phyloP scores from a whole-genome alignment of 2,329 filamentous ascomycete species.

The Pseudogymnoascus sp. region DNA sequence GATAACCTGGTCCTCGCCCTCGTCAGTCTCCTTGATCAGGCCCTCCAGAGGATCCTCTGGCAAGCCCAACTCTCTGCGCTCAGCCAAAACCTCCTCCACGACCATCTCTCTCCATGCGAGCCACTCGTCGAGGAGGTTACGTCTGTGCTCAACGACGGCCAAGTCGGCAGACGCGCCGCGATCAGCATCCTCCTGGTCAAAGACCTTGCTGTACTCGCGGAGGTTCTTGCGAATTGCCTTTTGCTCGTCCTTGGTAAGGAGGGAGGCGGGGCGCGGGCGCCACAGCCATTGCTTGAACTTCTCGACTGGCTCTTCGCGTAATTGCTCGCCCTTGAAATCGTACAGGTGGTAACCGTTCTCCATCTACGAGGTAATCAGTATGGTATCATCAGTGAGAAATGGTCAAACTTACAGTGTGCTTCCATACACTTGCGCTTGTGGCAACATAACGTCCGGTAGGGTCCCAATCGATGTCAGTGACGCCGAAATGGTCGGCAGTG shows the following conservation, averaged over 20 bases:
- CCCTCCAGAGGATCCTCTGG: constrained; percentile 56
- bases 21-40: constrained; percentile 50
- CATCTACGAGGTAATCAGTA: constrained; percentile 54
- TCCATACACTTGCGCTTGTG: constrained; percentile 90
- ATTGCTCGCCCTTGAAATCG: constrained; percentile 83
- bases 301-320: constrained; percentile 86
- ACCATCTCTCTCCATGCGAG: constrained; percentile 69
- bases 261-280: constrained; percentile 84
- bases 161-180: constrained; percentile 90
- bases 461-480: constrained; percentile 98
- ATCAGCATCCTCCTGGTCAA: constrained; percentile 91
- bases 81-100: constrained; percentile 62
- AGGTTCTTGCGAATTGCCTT: constrained; percentile 97
- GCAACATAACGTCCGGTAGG: constrained; percentile 91
- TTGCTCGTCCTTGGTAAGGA: constrained; percentile 94
- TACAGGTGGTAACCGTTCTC: constrained; percentile 99
- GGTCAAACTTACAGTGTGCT: constrained; percentile 69
- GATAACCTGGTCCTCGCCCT: constrained; percentile 67
- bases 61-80: constrained; percentile 59
- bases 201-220: constrained; percentile 87
- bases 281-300: constrained; percentile 98
- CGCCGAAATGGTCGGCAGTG: constrained; percentile 88
- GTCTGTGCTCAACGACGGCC: constrained; percentile 82
- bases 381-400: constrained; percentile 1
- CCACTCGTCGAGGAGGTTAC: constrained; percentile 82